A percentile compares a stretch with the other conserved stretches of the same genome.
Evolutionary conservation across 495 filamentous ascomycete species (phyloP).

Genomic region (Aspergillus ostianus): DNA sequence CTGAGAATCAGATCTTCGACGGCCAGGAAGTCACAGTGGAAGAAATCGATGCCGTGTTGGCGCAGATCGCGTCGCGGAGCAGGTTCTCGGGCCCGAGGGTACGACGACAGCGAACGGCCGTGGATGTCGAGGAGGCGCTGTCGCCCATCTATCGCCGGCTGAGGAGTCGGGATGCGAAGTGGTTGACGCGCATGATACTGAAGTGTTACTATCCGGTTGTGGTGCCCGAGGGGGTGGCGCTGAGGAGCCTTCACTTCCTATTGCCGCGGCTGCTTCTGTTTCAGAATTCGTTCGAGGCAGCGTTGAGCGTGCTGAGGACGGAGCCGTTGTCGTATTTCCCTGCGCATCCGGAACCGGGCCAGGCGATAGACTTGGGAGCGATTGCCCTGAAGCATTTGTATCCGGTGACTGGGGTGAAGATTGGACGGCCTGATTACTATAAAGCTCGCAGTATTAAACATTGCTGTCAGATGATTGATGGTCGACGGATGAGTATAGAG

Average conservation of each 20-base stretch:
- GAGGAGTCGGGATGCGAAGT: conserved; percentile 75
- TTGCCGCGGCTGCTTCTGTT: conserved; percentile 65
- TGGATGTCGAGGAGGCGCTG: conserved; percentile 48
- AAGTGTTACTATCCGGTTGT: conserved; percentile 69
- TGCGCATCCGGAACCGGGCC: conserved; percentile 33
- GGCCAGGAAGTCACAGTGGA: conserved; percentile 60
- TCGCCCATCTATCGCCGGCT: conserved; percentile 58
- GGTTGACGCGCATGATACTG: conserved; percentile 80
- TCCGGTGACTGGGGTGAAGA: conserved; percentile 68
- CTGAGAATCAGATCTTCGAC: conserved; percentile 48
- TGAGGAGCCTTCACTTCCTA: conserved; percentile 53
- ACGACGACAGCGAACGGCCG: conserved; percentile 43
- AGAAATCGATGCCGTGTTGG: conserved; percentile 68
- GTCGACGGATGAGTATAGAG: conserved; percentile 67
- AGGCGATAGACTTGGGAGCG: conserved; percentile 30
- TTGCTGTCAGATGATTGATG: conserved; percentile 60
- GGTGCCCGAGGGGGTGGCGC: conserved; percentile 43
- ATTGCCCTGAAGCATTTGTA: conserved; percentile 51
- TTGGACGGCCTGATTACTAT: conserved; percentile 67
- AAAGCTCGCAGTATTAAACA: conserved; percentile 78
- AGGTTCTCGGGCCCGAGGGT: conserved; percentile 67
- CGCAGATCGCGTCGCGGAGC: conserved; percentile 61
- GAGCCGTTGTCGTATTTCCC: conserved; percentile 42
- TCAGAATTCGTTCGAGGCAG: conserved; percentile 58
- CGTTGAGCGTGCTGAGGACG: conserved; percentile 44